A percentile compares a stretch with the other conserved stretches of the same genome.
phyloP scores from a whole-genome alignment of 306 rosid species.

The Begonia loranthoides region DNA sequence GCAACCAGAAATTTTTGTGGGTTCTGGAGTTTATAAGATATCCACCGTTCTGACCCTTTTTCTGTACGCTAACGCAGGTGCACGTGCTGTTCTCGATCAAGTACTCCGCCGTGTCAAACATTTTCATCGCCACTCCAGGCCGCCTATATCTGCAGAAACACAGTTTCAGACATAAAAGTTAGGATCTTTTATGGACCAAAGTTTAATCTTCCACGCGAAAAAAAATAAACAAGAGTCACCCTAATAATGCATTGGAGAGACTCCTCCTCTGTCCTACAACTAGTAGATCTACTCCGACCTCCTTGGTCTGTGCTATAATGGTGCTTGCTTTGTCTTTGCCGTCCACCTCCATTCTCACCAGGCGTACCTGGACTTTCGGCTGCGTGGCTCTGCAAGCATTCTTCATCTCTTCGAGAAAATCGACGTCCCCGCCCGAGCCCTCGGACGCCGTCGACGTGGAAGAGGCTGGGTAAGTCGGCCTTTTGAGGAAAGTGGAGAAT shows the following conservation, averaged over 20 bases:
- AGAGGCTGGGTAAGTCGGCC: conserved; percentile 23
- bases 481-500: conserved; percentile 32
- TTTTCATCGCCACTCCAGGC: conserved; percentile 26
- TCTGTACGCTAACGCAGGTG: conserved; percentile 73
- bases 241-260: conserved; percentile 48
- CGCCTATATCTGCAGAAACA: conserved; percentile 33
- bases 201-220: neutral
- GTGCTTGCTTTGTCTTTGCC: conserved; percentile 39
- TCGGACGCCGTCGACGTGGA: conserved; percentile 5
- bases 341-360: conserved; percentile 23
- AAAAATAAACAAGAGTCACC: conserved; percentile 23
- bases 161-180: neutral
- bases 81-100: conserved; percentile 67
- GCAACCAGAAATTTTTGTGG: conserved; percentile 79
- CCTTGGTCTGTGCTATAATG: conserved; percentile 30
- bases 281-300: conserved; percentile 34
- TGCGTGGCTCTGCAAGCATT: conserved; percentile 27
- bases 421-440: conserved; percentile 24
- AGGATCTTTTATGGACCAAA: neutral
- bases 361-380: conserved; percentile 29
- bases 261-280: conserved; percentile 57
- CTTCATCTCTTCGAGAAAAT: conserved; percentile 67
- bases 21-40: conserved; percentile 73
- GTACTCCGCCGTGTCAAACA: conserved; percentile 65
- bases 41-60: conserved; percentile 70